Base-by-base conservation (phyloP, 768 basidiomycete genomes). In the Candolleomyces eurysporus region DNA sequence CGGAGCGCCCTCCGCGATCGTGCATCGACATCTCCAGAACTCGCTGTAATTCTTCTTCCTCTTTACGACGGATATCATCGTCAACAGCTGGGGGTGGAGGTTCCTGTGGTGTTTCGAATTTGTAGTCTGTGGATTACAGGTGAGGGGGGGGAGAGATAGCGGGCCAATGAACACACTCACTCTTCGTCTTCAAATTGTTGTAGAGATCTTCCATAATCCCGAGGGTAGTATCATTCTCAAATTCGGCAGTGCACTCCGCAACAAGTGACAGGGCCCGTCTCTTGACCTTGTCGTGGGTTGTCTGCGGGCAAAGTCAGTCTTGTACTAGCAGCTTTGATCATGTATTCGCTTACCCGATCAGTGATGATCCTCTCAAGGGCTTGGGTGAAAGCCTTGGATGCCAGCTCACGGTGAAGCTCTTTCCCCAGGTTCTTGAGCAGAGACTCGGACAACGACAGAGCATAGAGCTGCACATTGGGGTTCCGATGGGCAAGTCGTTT, bases 391-490 rank as follows among this genome's bases (percentile, higher is more conserved):
- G 92, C 91, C 56, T 92, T 84, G 21, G 90, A 92, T 0, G 94
- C 89, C 55, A 99, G 80, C 73, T 99, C 96, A 50, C 90, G 82
- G 71, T 95, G 87, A 11, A 98, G 76, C 26, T 85, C 81, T 64
- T 89, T 81, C 2, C 86, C 86, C 66, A 93, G 93, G 75, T 99
- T 99, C 84, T 96, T 96, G 42, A 89, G 88, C 11, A 99, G 81
- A 0, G 95, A 85, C 69, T 98, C 96, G 2, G 89, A 83, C 17
- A 98, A 82, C 1, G 92, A 86, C 5, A 99, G 84, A 5, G 96
- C 85, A 69, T 96, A 98, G 1, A 98, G 84, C 75, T 99, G 97
- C 2, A 99, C 97, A 66, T 96, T 99, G 2, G 97, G 91, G 72
- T 92, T 97, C 19, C 97, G 86, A 75, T 99, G 97, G 10, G 90